phyloP scores from a whole-genome alignment of 176 grass and related monocot species.

The Neostapfia colusana region DNA sequence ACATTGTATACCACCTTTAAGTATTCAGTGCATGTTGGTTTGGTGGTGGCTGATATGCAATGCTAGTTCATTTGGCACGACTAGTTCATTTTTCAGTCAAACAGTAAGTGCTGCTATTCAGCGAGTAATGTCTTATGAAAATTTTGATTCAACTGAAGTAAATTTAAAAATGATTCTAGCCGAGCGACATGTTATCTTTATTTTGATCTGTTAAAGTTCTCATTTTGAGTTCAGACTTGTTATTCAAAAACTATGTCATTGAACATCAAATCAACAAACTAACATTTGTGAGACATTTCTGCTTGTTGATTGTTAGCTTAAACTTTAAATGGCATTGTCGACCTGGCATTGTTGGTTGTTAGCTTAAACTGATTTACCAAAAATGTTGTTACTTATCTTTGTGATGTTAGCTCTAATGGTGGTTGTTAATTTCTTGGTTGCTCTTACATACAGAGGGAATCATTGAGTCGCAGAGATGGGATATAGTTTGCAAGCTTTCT shows the following conservation, averaged over 20 bases:
- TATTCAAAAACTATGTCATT: background rate
- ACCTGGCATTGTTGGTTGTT: conserved; percentile 6
- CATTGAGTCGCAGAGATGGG: conserved; percentile 76
- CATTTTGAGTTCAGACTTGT: too few species aligned
- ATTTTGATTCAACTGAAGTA: background rate
- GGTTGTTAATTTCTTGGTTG: conserved; percentile 28
- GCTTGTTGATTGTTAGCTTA: conserved; percentile 33
- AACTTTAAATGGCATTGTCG: conserved; percentile 11
- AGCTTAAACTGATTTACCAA: background rate
- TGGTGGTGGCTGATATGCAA: background rate
- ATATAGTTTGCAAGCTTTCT: conserved; percentile 67
- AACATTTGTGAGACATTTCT: background rate
- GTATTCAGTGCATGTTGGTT: background rate
- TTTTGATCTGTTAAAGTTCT: background rate
- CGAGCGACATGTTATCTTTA: background rate
- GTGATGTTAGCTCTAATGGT: background rate
- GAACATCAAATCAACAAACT: background rate
- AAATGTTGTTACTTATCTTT: background rate
- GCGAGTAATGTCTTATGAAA: background rate
- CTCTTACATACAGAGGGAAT: conserved; percentile 59
- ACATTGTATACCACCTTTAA: background rate
- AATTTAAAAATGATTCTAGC: background rate
- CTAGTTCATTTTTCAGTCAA: conserved; percentile 1
- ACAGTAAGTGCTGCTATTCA: background rate
- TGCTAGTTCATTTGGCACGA: background rate